These are phyloP conservation scores for Colletotrichum endophyticum DNA, from an alignment of 2,329 filamentous ascomycete species.

Conservation along the genomic window DNA sequence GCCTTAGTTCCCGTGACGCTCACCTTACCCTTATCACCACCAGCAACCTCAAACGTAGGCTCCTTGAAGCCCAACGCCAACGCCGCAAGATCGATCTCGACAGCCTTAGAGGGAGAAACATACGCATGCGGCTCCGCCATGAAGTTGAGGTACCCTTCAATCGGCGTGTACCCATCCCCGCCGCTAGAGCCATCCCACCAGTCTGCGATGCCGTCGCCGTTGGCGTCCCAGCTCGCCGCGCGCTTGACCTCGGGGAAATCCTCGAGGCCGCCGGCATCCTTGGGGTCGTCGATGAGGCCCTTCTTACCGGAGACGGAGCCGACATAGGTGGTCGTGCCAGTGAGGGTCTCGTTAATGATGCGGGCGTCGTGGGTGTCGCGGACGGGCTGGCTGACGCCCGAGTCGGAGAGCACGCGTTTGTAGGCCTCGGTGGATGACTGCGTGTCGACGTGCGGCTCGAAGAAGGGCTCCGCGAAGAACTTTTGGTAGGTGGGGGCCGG, in stretches of 20 bases:
- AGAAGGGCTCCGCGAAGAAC: conserved; percentile 32
- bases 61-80: conserved; percentile 26
- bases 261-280: conserved; percentile 36
- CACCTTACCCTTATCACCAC: conserved; percentile 17
- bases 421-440: conserved; percentile 36
- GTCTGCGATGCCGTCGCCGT: conserved; percentile 37
- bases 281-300: conserved; percentile 36
- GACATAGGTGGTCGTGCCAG: conserved; percentile 31
- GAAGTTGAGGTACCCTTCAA: conserved; percentile 38
- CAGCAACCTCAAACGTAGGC: conserved; percentile 19
- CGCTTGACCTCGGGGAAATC: conserved; percentile 31
- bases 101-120: conserved; percentile 26
- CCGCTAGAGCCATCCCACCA: conserved; percentile 38
- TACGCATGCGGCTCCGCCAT: conserved; percentile 37
- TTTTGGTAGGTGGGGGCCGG: conserved; percentile 32
- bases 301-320: conserved; percentile 32
- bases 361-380: conserved; percentile 36
- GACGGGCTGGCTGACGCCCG: conserved; percentile 32
- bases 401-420: conserved; percentile 37
- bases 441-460: conserved; percentile 31
- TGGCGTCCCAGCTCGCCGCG: conserved; percentile 31
- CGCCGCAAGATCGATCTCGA: conserved; percentile 28
- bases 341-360: conserved; percentile 34
- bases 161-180: conserved; percentile 32
- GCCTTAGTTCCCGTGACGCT: conserved; percentile 16